Evolutionary conservation across 805 yeast species (phyloP), one percentile per base, ranked within the genome.

Genomic region (Hanseniaspora meyeri): DNA sequence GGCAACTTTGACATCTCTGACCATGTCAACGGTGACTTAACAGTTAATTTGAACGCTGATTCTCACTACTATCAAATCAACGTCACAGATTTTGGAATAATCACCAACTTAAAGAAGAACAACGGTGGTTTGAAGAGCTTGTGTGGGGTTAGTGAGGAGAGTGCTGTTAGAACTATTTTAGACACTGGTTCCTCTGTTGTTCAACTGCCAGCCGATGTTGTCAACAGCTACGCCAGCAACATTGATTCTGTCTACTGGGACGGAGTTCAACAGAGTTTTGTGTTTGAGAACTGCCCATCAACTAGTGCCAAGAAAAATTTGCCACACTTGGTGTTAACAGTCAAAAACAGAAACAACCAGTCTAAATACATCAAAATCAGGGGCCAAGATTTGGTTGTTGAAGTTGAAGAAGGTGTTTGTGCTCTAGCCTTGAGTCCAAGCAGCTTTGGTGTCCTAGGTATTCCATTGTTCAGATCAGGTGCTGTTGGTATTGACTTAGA

Each of bases 401-500:
- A 62, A 31, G 39, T 58, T 17, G 59, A 58, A 31, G 64, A 66
- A 43, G 56, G 60, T 9, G 55, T 68, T 39, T 63, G 65, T 14
- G 60, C 66, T 19, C 19, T 54, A 14, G 52, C 50, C 2, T 43
- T 62, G n/a, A 62, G 66, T 24, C 69, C 63, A 34, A 68, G 62
- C 57, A 68, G 70, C 37, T 51, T 57, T 58, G 67, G 70, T 16
- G 73, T 82, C 56, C 70, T 85, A 38, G 93, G 91, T 14, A 88
- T 83, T 64, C 75, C 77, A 46, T 77, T 85, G 64, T 68, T 85
- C 60, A 73, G 87, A 58, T 75, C 78, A 39, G 84, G 82, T 5
- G 84, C 85, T 64, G 75, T 78, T 31, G 87, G 82, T 14, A 82
- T 77, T 66, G 86, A 85, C 65, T 69, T 82, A 51, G 86, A 82